Base-by-base conservation (phyloP, 2,329 filamentous ascomycete species). In the Venturia asperata region DNA sequence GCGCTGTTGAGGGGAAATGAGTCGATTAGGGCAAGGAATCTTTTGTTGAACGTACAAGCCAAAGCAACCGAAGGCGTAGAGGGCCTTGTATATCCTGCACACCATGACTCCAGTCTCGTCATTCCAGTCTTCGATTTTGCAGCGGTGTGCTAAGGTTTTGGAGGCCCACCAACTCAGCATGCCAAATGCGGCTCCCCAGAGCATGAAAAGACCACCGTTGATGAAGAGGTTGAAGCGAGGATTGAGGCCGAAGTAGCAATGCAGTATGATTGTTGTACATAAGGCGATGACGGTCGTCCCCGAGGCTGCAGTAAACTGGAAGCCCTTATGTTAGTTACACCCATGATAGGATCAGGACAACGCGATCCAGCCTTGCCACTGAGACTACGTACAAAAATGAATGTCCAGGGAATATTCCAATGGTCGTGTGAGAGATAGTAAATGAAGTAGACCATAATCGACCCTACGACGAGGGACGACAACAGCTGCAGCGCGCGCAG, bases 331-430 rank as follows among this genome's bases (percentile, higher is more conserved):
- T 64, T 42, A 58, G 63, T 47, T 34, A 37, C 11, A 0, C 27
- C 5, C 30, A 34, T n/a, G 27, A 11, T 13, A 19, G 3, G 27
- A 21, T 58, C 13, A 24, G 4, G 27, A 58, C 27, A 17, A 30
- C 34, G 27, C 49, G 30, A 13, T 56, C 24, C 49, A 58, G 52
- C 52, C 17, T 37, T 37, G 52, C 43, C 43, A 7, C 42, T 24
- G 19, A 58, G 64, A 45, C 3, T 10, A 69, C 79, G 67, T 77
- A 86, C 83, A 67, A 85, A 74, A 21, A 86, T 77, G 70, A 86
- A 86, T 2, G 83, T 83, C 80, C 82, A 86, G 0, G 84, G 84
- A 3, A 83, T 74, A 58, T 76, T 77, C 73, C 80, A 83, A 61
- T 79, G 73, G 67, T 82, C 81, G 56, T 77, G 75, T 24, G 77